Conservation (phyloP, 805 yeast species). For the Kodamaea kakaduensis region DNA sequence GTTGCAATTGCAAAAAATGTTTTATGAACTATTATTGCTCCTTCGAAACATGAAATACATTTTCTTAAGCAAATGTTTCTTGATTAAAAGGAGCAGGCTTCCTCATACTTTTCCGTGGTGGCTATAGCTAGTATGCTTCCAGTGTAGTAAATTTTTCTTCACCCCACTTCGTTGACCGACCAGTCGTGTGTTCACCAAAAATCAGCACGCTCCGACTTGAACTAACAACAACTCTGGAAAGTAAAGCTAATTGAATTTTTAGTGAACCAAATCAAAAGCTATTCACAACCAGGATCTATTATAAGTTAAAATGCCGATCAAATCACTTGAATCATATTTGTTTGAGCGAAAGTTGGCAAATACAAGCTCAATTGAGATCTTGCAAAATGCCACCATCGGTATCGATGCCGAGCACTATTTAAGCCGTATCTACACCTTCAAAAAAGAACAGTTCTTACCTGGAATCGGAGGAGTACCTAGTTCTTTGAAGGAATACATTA, state of each 20-base stretch:
- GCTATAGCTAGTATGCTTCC: too few relatives aligned
- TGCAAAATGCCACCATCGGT: constrained; percentile 68
- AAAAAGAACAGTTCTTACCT: constrained; percentile 64
- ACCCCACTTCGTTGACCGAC: too few relatives aligned
- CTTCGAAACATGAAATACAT: too few relatives aligned
- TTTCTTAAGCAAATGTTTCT: too few relatives aligned
- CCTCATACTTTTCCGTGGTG: too few relatives aligned
- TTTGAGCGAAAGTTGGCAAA: constrained; percentile 64
- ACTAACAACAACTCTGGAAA: too few relatives aligned
- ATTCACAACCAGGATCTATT: neutral
- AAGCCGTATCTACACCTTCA: constrained; percentile 54
- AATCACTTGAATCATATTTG: constrained; percentile 61
- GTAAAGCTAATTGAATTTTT: constrained; percentile 3
- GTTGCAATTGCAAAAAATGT: too few relatives aligned
- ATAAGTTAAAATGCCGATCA: constrained; percentile 34
- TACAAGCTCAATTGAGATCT: constrained; percentile 57
- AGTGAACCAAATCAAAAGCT: constrained; percentile 1
- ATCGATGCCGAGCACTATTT: constrained; percentile 82
- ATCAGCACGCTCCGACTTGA: too few relatives aligned
- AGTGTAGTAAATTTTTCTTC: too few relatives aligned
- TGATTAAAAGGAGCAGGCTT: too few relatives aligned
- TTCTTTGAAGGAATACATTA: constrained; percentile 52
- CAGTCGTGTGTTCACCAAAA: too few relatives aligned
- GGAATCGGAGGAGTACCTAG: constrained; percentile 82
- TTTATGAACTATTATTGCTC: too few relatives aligned